Evolutionary conservation across 192 early-diverging fungal genomes (phyloP).

Genomic region (Diversispora epigaea): DNA sequence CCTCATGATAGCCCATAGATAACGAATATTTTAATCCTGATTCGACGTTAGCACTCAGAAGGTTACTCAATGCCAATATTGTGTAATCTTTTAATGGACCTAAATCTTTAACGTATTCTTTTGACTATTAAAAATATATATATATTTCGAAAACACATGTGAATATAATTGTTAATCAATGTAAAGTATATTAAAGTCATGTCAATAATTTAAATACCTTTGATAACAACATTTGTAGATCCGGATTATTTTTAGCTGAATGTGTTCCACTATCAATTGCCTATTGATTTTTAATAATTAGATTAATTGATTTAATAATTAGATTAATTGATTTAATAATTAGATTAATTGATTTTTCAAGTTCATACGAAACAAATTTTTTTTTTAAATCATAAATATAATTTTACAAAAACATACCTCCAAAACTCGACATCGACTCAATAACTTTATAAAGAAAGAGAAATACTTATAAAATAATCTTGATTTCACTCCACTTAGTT

Average conservation of each 20-base stretch:
- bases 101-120: constrained; percentile 62
- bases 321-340: neutral
- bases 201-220: constrained; percentile 34
- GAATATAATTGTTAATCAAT: neutral
- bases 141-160: neutral
- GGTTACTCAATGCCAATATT: constrained; percentile 85
- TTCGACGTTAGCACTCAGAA: constrained; percentile 90
- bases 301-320: neutral
- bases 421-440: constrained; percentile 64
- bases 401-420: constrained; percentile 41
- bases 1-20: constrained; percentile 88
- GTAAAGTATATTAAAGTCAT: neutral
- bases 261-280: constrained; percentile 34
- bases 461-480: constrained; percentile 72
- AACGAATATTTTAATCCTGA: constrained; percentile 88
- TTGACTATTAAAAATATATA: constrained; percentile 45
- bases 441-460: constrained; percentile 72
- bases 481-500: constrained; percentile 61
- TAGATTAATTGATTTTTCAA: neutral
- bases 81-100: constrained; percentile 78
- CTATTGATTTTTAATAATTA: neutral
- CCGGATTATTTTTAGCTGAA: constrained; percentile 31
- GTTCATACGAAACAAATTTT: neutral
- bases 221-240: constrained; percentile 36
- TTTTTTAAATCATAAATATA: neutral